phyloP scores from a whole-genome alignment of 345 rosid genomes.

The Ricinus communis region DNA sequence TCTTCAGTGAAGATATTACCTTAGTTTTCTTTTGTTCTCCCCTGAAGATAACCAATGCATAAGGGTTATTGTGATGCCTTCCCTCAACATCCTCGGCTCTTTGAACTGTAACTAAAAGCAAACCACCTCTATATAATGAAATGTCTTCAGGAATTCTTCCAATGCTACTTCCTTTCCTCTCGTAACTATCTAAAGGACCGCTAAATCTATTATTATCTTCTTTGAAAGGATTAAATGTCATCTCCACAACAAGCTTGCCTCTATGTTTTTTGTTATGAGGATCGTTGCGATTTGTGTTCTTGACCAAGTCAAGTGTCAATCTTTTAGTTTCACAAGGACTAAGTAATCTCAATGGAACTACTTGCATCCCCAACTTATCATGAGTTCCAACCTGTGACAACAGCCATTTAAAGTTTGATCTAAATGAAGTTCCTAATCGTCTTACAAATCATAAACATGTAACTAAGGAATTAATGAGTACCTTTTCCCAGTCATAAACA shows the following conservation, averaged over 20 bases:
- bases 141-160: slow-evolving; percentile 11
- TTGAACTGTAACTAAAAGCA: slow-evolving; percentile 39
- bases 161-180: slow-evolving; percentile 8
- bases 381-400: slow-evolving; percentile 47
- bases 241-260: slow-evolving; percentile 44
- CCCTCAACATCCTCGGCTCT: slow-evolving; percentile 56
- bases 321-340: slow-evolving; percentile 31
- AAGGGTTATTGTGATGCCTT: slow-evolving; percentile 43
- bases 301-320: slow-evolving; percentile 39
- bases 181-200: slow-evolving; percentile 17
- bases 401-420: neutral
- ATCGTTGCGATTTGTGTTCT: slow-evolving; percentile 39
- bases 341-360: slow-evolving; percentile 40
- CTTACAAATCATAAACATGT: neutral
- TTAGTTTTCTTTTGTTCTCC: slow-evolving; percentile 54
- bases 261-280: slow-evolving; percentile 38
- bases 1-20: slow-evolving; percentile 36
- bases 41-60: slow-evolving; percentile 40
- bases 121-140: slow-evolving; percentile 25
- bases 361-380: slow-evolving; percentile 56
- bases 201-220: slow-evolving; percentile 33
- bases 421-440: neutral
- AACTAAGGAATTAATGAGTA: neutral
- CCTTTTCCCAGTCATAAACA: slow-evolving; percentile 60
- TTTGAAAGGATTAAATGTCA: slow-evolving; percentile 43